phyloP scores from a whole-genome alignment of 2,329 filamentous ascomycete species.

The Colletotrichum cordylinicola region DNA sequence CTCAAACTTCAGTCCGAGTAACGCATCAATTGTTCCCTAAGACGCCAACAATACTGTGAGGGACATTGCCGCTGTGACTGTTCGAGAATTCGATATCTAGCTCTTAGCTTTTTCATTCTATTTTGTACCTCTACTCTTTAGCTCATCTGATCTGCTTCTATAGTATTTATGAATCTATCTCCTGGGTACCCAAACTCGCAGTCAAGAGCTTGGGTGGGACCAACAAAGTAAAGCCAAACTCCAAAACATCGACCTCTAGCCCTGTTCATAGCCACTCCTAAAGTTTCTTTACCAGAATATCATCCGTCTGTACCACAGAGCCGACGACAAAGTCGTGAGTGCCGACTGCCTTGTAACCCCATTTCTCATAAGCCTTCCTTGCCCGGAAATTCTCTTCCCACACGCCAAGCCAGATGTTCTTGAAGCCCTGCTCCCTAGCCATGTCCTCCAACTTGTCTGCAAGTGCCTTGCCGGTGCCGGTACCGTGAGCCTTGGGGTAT shows the following conservation, averaged over 20 bases:
- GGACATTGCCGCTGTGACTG: too few relatives aligned
- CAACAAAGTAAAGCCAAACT: neutral
- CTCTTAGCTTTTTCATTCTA: neutral
- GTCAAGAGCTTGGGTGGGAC: too few relatives aligned
- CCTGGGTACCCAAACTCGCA: neutral
- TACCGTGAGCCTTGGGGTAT: slow-evolving; percentile 36
- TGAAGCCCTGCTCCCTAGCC: slow-evolving; percentile 40
- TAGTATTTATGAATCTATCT: neutral
- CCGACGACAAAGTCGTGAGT: slow-evolving; percentile 48
- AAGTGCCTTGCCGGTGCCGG: slow-evolving; percentile 42
- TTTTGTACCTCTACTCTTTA: neutral
- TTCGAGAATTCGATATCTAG: neutral
- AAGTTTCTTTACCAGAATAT: slow-evolving; percentile 42
- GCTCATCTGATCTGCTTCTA: neutral
- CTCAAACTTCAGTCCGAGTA: too few relatives aligned
- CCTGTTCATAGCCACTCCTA: neutral
- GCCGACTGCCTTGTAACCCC: slow-evolving; percentile 45
- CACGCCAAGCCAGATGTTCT: slow-evolving; percentile 50
- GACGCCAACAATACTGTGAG: too few relatives aligned
- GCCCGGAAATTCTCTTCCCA: slow-evolving; percentile 51
- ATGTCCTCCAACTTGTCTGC: slow-evolving; percentile 32
- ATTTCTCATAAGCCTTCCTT: slow-evolving; percentile 42
- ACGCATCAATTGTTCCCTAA: too few relatives aligned
- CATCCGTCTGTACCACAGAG: slow-evolving; percentile 44
- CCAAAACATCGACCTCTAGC: neutral